Evolutionary conservation across 1,284 basidiomycete genomes (phyloP).

Genomic region (Rhodotorula sp.): DNA sequence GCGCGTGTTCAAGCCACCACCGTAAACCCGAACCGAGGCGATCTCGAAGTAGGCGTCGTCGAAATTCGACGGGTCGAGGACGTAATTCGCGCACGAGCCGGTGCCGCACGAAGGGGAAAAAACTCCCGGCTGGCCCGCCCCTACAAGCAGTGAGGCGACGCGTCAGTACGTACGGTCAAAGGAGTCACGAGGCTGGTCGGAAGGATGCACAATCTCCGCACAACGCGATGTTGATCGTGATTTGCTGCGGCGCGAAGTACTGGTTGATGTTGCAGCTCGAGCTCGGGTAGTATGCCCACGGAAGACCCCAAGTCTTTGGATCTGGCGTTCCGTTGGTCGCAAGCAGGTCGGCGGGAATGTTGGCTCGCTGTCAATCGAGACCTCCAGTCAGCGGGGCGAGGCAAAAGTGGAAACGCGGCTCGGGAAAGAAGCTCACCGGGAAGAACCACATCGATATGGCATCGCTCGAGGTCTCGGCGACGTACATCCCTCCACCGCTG

Average conservation of each 20-base stretch:
- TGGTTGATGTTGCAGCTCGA: slow-evolving; percentile 23
- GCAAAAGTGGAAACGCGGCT: too few species aligned
- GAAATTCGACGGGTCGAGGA: slow-evolving; percentile 23
- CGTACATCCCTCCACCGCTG: slow-evolving; percentile 41
- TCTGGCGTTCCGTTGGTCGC: slow-evolving; percentile 5
- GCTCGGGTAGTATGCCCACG: slow-evolving; percentile 18
- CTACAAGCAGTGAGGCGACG: background rate
- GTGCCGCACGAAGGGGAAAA: slow-evolving; percentile 16
- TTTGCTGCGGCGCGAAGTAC: slow-evolving; percentile 25
- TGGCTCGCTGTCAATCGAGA: background rate
- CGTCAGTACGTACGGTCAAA: background rate
- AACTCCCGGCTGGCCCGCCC: slow-evolving; percentile 31
- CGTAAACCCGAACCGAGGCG: slow-evolving; percentile 17
- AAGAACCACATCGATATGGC: slow-evolving; percentile 34
- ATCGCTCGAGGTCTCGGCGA: slow-evolving; percentile 11
- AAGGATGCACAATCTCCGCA: slow-evolving; percentile 24
- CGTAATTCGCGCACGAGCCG: slow-evolving; percentile 16
- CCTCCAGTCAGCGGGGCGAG: background rate
- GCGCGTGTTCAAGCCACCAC: slow-evolving; percentile 4
- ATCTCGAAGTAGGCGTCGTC: slow-evolving; percentile 34
- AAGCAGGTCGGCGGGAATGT: slow-evolving; percentile 24
- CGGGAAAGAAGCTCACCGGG: slow-evolving; percentile 5
- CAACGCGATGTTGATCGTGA: slow-evolving; percentile 30
- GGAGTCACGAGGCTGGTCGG: too few species aligned
- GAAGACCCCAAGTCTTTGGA: slow-evolving; percentile 24